Base-by-base conservation (phyloP, 2,329 filamentous ascomycete species). In the Paraconiothyrium sp. region DNA sequence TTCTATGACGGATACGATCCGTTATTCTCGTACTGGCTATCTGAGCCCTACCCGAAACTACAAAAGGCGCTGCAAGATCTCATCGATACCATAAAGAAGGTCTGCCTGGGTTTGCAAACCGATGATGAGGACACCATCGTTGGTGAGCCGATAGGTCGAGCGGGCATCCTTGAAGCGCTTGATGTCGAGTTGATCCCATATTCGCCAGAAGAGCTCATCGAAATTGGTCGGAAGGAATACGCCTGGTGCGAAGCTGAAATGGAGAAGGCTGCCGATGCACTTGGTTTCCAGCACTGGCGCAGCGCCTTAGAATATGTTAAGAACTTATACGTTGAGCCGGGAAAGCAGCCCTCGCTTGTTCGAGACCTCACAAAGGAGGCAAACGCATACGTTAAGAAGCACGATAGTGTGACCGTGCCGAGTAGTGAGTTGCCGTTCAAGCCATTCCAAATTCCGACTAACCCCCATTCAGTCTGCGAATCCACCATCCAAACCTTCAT, bases 1-100 rank as follows among this genome's bases (percentile, higher is more conserved):
- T 89, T 88, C 67, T 88, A 86, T 69, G 75, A 78, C 34, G 82
- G 81, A 2, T 88, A 88, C 65, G 84, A 88, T 63, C 85, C 86
- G 0, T 59, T 80, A 14, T 88, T 87, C 57, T 82, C 85, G 46
- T 88, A 85, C 84, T 89, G 86, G 86, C 80, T 83, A 0, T 72
- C 77, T 0, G 70, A 77, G 6, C 84, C 85, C 0, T 85, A 83
- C 65, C 66, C 72, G 2, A 69, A 75, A 2, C 74, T 85, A 3
- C 72, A 82, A 27, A 61, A 64, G 2, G 73, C 76, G 0, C 69
- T 86, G 3, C 65, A 74, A 10, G 68, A 69, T 0, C 73, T 83
- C 37, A 66, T 80, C 1, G 65, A 72, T 0, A 65, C 78, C 2
- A 76, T 86, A n/a, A 73, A 79, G 43, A 72, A 74, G 34, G 72